Base-by-base conservation (phyloP, 371 early-diverging fungal genomes). In the Syncephalastrum monosporum region DNA sequence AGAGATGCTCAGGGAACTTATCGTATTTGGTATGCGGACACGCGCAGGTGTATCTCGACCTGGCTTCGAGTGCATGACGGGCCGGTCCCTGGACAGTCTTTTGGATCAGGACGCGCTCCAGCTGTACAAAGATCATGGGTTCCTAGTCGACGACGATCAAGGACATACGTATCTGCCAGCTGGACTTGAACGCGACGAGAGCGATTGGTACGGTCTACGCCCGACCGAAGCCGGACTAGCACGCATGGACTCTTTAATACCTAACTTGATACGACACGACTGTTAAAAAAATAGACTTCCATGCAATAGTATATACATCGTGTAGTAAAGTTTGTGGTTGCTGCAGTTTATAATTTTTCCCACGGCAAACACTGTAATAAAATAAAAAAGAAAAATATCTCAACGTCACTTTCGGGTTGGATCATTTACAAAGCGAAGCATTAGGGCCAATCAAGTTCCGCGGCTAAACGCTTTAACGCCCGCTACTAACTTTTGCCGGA, bases 11-110 rank as follows among this genome's bases (percentile, higher is more conserved):
- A 56, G 85, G 71, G 92, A 90, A 64, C 56, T 84, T 5, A 65
- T 90, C 4, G 79, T 90, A 24, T 80, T 90, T 56, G 89, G 92
- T 0, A 65, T 91, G 65, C 81, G 92, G 3, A 90, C 85, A 15
- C 79, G 68, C 15, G 80, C 72, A 63, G 88, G 88, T 1, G 57
- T 88, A 15, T 68, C 74, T 14, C 64, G 78, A 23, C 53, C 57
- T 12, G 53, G 74, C 25, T 82, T 81, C 47, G 47, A 33, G 23
- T 12, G 27, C 3, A 59, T 74, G 60, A 72, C 77, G 27, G 71
- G 69, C 4, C 46, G 24, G 8, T n/a, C 16, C 7, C 50, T 77
- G 16, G 74, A 73, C 21, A 46, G 55, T 25, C 66, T 63, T 29
- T 19, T 77, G 14, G 63, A 70, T 44, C 58, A 50, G 46, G 64